Conservation (phyloP, 495 filamentous ascomycete genomes). For the Aspergillus asperescens region DNA sequence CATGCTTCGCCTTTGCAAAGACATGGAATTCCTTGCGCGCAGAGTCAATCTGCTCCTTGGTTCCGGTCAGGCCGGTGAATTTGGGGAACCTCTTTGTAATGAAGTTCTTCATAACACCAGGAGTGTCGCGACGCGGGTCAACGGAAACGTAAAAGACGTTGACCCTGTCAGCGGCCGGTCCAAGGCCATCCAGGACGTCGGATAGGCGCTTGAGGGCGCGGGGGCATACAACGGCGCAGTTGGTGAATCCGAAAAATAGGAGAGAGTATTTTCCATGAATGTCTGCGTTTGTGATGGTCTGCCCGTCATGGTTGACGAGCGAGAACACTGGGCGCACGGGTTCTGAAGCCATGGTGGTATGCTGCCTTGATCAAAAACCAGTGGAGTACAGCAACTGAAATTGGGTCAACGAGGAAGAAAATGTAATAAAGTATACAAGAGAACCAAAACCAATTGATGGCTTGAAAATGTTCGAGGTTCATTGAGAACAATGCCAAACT, state of each 20-base stretch:
- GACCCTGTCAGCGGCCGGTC: neutral
- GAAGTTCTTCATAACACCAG: neutral
- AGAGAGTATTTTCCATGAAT: neutral
- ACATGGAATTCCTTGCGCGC: conserved; percentile 1
- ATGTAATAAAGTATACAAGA: neutral
- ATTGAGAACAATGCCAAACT: neutral
- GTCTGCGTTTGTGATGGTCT: neutral
- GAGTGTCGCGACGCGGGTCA: neutral
- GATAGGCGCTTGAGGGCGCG: neutral
- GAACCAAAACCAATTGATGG: neutral
- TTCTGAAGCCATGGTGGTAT: neutral
- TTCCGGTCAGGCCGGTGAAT: conserved; percentile 1
- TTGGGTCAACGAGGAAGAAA: neutral
- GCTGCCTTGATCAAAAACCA: too few species aligned
- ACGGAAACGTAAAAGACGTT: conserved; percentile 4
- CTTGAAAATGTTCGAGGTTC: neutral
- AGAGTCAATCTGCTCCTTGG: neutral
- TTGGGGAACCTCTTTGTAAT: neutral
- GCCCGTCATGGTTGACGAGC: conserved; percentile 1
- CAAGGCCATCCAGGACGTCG: neutral
- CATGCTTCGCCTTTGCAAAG: conserved; percentile 1
- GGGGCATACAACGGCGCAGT: conserved; percentile 3
- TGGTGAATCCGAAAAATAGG: conserved; percentile 7
- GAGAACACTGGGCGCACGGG: neutral
- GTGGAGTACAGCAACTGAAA: neutral